Conservation (phyloP, 352 stramenopile species). For the Phytopythium litorale region DNA sequence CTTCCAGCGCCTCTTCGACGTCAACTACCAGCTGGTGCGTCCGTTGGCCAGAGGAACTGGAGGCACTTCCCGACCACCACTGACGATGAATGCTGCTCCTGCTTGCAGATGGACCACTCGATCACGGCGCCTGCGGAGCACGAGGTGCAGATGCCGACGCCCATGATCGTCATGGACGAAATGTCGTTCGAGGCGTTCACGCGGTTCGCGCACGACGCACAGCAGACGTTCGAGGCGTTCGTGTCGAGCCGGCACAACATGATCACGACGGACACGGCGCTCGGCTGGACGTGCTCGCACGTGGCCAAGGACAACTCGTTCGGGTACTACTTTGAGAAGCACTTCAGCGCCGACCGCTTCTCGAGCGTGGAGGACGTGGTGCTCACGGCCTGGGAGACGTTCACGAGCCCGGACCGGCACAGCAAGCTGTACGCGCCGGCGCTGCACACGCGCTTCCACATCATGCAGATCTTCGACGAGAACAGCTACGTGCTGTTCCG, state of each 20-base stretch:
- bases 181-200: constrained; percentile 50
- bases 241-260: constrained; percentile 37
- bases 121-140: constrained; percentile 24
- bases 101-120: constrained; percentile 41
- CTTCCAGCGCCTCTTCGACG: constrained; percentile 49
- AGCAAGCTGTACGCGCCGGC: constrained; percentile 48
- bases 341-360: constrained; percentile 21
- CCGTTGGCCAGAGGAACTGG: background rate
- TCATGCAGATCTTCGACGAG: constrained; percentile 52
- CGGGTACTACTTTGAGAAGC: constrained; percentile 54
- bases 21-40: constrained; percentile 49
- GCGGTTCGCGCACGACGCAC: constrained; percentile 37
- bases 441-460: constrained; percentile 49
- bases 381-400: constrained; percentile 37
- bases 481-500: constrained; percentile 52
- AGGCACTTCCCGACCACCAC: background rate
- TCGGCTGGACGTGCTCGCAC: constrained; percentile 47
- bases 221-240: constrained; percentile 36
- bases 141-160: constrained; percentile 33
- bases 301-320: constrained; percentile 45
- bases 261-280: constrained; percentile 42
- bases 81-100: background rate
- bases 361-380: constrained; percentile 21
- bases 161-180: constrained; percentile 57
- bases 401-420: constrained; percentile 37